Conservation (phyloP, 1,284 basidiomycete genomes). For the Boletus subluridellus region DNA sequence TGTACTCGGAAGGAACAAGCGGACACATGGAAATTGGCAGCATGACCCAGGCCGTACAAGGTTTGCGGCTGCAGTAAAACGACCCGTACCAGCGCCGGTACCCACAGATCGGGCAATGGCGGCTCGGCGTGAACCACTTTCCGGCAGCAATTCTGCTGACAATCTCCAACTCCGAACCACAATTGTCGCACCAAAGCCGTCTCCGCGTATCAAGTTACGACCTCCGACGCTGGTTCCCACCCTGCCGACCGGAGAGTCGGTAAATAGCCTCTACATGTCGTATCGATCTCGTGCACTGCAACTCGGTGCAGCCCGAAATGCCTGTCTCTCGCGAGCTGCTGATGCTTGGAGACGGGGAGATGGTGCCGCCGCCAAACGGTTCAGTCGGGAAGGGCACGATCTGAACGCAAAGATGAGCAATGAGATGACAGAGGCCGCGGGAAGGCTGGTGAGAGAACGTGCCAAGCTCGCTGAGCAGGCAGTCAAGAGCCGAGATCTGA, state of each 20-base stretch:
- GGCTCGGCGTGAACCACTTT: conserved; percentile 46
- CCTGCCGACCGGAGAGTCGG: conserved; percentile 73
- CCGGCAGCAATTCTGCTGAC: conserved; percentile 38
- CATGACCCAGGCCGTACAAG: conserved; percentile 79
- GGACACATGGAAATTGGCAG: conserved; percentile 42
- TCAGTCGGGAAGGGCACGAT: conserved; percentile 89
- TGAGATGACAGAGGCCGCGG: conserved; percentile 80
- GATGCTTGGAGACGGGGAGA: conserved; percentile 94
- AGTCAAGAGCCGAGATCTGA: conserved; percentile 62
- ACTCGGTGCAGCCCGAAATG: conserved; percentile 89
- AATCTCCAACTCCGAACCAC: conserved; percentile 61
- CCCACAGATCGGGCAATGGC: conserved; percentile 38
- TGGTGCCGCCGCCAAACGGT: conserved; percentile 90
- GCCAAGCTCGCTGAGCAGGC: conserved; percentile 73
- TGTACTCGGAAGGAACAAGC: conserved; percentile 31
- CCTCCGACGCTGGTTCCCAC: conserved; percentile 85
- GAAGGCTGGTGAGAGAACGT: conserved; percentile 77
- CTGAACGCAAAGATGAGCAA: conserved; percentile 85
- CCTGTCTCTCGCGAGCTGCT: conserved; percentile 91
- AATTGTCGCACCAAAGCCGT: conserved; percentile 78
- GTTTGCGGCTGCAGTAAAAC: conserved; percentile 82
- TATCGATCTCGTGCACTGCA: conserved; percentile 86
- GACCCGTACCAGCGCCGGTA: conserved; percentile 38
- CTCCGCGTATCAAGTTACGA: conserved; percentile 78
- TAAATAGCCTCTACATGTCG: conserved; percentile 81